Base-by-base conservation (phyloP, 2,329 filamentous ascomycete species). In the Fusarium sp. region DNA sequence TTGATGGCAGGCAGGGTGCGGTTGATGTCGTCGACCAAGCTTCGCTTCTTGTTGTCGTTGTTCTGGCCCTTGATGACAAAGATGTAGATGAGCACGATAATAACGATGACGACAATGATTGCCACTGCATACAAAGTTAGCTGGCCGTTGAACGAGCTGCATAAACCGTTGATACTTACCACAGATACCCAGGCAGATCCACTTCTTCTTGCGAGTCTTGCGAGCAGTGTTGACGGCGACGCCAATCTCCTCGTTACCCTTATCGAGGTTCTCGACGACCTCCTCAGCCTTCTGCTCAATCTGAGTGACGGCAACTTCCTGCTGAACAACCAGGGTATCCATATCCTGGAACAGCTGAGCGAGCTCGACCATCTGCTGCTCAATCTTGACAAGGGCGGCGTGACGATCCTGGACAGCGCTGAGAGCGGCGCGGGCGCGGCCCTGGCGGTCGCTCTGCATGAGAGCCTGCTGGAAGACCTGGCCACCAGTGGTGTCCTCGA, bases 391-490 rank as follows among this genome's bases (percentile, higher is more conserved):
- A 76, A 99, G 93, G 47, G 94, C 95, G 62, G 91, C 91, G 82
- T 98, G 95, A 75, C 96, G 93, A 79, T 93, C 91, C 82, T 93
- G 90, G 38, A 97, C 94, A 74, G 94, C 94, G 76, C 89, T 90
- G 65, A 97, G 88, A 38, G 94, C 94, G 40, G 92, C 90, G 74
- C 93, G 92, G 47, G 94, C 94, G 83, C 97, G 93, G 59, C 94
- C 94, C 80, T 91, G 91, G 79, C 94, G 92, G 83, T 93, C 93
- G 81, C 91, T 93, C 84, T 92, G 90, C 86, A 97, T 90, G 79
- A 98, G 88, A 66, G 94, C 94, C 82, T 97, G 94, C 80, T 93
- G 92, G 85, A 98, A 98, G 76, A 97, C 92, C 83, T 97, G 94
- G 62, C 91, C 90, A 74, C 92, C 89, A 16, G 85, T 88, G 76